A percentile compares a stretch with the other conserved stretches of the same genome.
These are phyloP conservation scores for Psidium friedrichsthalianum DNA, from an alignment of 345 rosid genomes.

Conservation along the genomic window DNA sequence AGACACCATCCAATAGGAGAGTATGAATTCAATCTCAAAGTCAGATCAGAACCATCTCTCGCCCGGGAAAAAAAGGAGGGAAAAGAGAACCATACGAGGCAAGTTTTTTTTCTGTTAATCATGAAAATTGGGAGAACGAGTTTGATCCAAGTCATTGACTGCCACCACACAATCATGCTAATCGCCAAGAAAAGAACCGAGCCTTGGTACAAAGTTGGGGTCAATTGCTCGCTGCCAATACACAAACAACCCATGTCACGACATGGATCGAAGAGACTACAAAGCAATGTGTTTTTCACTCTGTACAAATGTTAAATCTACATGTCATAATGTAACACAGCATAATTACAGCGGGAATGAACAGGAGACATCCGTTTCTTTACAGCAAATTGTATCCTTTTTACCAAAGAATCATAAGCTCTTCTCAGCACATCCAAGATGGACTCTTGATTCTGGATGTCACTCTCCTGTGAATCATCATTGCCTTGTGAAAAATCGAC, in stretches of 20 bases:
- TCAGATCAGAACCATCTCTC: not conserved
- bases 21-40: not conserved
- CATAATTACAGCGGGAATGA: not conserved
- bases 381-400: not conserved
- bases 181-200: not conserved
- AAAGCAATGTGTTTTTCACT: not conserved
- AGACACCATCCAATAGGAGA: not conserved
- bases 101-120: no score
- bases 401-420: not conserved
- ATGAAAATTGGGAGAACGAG: not conserved
- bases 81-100: no score
- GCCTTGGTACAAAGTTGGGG: not conserved
- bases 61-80: no score
- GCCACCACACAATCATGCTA: not conserved
- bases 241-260: not conserved
- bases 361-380: not conserved
- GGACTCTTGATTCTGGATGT: conserved; percentile 10
- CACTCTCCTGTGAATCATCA: conserved; percentile 35
- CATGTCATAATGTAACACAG: not conserved
- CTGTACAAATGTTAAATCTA: not conserved
- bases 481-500: conserved; percentile 43
- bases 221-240: not conserved
- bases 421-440: conserved; percentile 18
- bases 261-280: not conserved
- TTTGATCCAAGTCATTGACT: not conserved